Evolutionary conservation across 768 basidiomycete species (phyloP).

Genomic region (Termitomyces sp.): DNA sequence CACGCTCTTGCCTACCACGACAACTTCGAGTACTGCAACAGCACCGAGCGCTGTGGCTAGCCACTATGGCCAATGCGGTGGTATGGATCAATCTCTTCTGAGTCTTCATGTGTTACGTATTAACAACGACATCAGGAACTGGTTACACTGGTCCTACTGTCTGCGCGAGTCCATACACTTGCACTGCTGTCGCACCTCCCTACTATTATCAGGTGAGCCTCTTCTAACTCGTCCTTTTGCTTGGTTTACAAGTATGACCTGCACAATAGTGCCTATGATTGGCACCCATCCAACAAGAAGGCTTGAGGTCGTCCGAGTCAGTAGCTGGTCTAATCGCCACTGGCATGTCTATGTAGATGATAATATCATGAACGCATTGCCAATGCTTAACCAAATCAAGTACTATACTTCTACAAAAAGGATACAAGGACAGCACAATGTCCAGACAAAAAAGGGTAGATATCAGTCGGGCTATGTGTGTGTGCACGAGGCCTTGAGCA

Average conservation of each 20-base stretch:
- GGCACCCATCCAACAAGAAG: neutral
- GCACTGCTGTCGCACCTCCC: slow-evolving; percentile 44
- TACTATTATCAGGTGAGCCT: slow-evolving; percentile 49
- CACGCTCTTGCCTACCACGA: slow-evolving; percentile 32
- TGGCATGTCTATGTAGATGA: no score
- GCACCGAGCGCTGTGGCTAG: slow-evolving; percentile 34
- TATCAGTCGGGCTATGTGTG: no score
- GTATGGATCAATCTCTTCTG: slow-evolving; percentile 18
- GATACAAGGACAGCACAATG: neutral
- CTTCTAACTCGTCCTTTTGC: neutral
- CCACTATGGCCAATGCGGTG: slow-evolving; percentile 53
- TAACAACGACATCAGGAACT: slow-evolving; percentile 23
- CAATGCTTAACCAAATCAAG: neutral
- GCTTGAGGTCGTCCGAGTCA: neutral
- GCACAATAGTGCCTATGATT: slow-evolving; percentile 19
- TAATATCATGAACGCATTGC: neutral
- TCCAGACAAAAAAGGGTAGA: neutral
- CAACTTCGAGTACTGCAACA: slow-evolving; percentile 17
- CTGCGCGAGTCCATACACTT: slow-evolving; percentile 39
- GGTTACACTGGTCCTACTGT: slow-evolving; percentile 44
- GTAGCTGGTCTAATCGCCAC: neutral
- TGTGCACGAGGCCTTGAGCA: neutral
- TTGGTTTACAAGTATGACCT: neutral
- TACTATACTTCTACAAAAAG: neutral
- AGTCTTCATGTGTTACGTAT: neutral